A percentile compares a stretch with the other conserved stretches of the same genome.
Evolutionary conservation across 179 eudicot genomes (phyloP).

Genomic region (Carnegiea gigantea): DNA sequence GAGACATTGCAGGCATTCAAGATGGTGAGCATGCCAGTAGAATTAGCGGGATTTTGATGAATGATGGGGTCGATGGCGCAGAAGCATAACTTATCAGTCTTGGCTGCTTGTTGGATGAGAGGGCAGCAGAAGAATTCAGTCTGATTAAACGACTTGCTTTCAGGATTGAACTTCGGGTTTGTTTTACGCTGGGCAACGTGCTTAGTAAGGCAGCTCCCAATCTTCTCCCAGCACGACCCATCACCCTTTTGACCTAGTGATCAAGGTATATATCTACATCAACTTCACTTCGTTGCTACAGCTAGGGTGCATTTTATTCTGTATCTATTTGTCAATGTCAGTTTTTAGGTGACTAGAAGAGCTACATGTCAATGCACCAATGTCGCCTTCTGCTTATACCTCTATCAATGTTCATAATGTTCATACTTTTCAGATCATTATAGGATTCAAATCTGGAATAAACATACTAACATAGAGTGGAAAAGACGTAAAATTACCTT

Average conservation of each 20-base stretch:
- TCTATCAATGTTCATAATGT: too few species aligned
- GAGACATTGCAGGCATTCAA: constrained; percentile 12
- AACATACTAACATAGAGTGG: background rate
- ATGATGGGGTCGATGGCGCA: background rate
- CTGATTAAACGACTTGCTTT: background rate
- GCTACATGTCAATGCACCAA: too few species aligned
- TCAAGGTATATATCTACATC: too few species aligned
- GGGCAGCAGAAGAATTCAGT: constrained; percentile 21
- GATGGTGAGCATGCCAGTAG: background rate
- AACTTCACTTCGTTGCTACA: too few species aligned
- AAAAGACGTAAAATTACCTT: background rate
- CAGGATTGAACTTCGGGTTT: background rate
- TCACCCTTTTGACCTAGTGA: background rate
- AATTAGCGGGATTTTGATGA: constrained; percentile 8
- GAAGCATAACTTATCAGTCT: constrained; percentile 17
- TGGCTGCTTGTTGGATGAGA: constrained; percentile 10
- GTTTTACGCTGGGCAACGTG: background rate
- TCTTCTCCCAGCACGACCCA: constrained; percentile 14
- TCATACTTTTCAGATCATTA: too few species aligned
- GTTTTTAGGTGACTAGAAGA: too few species aligned
- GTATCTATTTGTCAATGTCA: too few species aligned
- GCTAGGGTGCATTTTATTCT: too few species aligned
- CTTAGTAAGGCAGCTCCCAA: background rate
- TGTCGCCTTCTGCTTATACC: too few species aligned
- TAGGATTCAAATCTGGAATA: too few species aligned